phyloP scores from a whole-genome alignment of 306 rosid species.

The Herpetospermum pedunculosum region DNA sequence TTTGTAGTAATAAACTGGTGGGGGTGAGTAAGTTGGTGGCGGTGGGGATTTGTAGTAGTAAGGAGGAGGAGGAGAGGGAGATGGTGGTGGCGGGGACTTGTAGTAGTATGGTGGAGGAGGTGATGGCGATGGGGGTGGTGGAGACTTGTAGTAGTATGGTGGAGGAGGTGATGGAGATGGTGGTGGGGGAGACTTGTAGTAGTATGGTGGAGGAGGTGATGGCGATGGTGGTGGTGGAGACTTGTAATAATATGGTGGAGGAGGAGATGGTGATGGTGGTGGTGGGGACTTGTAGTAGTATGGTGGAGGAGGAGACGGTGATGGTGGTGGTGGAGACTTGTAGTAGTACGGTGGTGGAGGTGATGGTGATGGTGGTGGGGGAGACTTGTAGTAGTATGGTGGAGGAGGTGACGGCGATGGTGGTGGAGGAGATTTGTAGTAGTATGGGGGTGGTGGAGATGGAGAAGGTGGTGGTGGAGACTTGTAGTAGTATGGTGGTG shows the following conservation, averaged over 20 bases:
- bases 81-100: not conserved
- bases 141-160: not conserved
- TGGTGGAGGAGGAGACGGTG: too few species aligned
- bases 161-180: constrained; percentile 18
- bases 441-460: not conserved
- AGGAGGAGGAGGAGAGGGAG: not conserved
- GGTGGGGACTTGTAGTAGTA: too few species aligned
- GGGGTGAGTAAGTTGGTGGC: constrained; percentile 12
- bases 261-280: too few species aligned
- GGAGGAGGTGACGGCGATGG: constrained; percentile 18
- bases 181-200: constrained; percentile 31
- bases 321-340: too few species aligned
- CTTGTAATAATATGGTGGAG: too few species aligned
- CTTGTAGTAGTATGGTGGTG: constrained; percentile 7
- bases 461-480: constrained; percentile 33
- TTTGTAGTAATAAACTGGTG: constrained; percentile 18
- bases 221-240: too few species aligned
- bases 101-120: not conserved
- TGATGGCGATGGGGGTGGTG: constrained; percentile 4
- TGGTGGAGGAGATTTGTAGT: constrained; percentile 7
- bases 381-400: constrained; percentile 13
- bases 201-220: not conserved
- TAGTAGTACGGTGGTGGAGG: constrained; percentile 9
- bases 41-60: constrained; percentile 37
- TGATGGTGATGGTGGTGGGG: constrained; percentile 17